phyloP scores from a whole-genome alignment of 306 rosid genomes.

The Cucurbita ficifolia region DNA sequence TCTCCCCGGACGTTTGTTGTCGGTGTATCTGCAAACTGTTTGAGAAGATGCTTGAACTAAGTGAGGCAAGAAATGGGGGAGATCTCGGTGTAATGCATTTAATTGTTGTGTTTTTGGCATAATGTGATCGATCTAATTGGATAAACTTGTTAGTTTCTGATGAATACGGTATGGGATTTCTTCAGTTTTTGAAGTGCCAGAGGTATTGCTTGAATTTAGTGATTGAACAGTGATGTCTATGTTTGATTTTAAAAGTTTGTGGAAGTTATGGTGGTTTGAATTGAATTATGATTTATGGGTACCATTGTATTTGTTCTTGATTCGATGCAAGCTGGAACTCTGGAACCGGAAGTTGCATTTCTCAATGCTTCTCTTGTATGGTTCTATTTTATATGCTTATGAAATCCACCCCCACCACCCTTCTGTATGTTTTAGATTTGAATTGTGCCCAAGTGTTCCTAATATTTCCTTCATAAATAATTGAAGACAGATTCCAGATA shows the following conservation, averaged over 20 bases:
- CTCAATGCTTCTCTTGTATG: constrained; percentile 72
- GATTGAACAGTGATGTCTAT: neutral
- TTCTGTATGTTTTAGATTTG: neutral
- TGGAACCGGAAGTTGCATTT: constrained; percentile 81
- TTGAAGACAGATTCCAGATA: constrained; percentile 63
- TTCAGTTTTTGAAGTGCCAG: neutral
- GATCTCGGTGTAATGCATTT: neutral
- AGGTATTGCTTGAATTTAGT: neutral
- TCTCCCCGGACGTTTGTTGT: neutral
- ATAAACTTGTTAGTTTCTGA: neutral
- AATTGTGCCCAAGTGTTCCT: constrained; percentile 12
- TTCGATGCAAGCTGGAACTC: constrained; percentile 60
- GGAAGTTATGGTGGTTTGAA: neutral
- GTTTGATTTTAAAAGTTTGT: neutral
- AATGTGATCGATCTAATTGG: neutral
- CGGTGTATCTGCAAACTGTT: neutral
- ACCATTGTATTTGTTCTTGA: constrained; percentile 15
- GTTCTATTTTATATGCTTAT: neutral
- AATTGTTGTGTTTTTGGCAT: neutral
- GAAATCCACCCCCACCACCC: neutral
- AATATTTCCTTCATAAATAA: constrained; percentile 5
- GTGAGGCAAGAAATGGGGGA: neutral
- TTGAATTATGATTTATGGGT: neutral
- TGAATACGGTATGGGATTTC: neutral
- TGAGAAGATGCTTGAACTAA: neutral